Evolutionary conservation across 1,284 basidiomycete species (phyloP).

Genomic region (Sanghuangporus sanghuang): DNA sequence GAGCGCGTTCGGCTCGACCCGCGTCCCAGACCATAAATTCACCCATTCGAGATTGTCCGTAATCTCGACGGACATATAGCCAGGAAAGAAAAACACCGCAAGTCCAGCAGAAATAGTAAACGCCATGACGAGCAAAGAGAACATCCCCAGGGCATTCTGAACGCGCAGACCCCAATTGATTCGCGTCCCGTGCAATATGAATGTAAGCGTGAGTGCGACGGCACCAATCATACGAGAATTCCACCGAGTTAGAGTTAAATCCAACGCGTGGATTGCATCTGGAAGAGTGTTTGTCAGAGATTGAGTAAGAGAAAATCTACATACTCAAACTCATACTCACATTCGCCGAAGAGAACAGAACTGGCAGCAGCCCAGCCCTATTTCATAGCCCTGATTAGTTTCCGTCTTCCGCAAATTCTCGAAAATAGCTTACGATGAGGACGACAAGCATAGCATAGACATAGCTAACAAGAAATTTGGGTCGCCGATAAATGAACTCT

Average conservation of each 20-base stretch:
- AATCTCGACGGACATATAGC: slow-evolving; percentile 37
- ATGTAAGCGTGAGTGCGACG: slow-evolving; percentile 49
- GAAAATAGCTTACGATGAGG: slow-evolving; percentile 41
- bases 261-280: slow-evolving; percentile 53
- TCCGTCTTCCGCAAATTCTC: slow-evolving; percentile 21
- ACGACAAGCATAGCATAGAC: slow-evolving; percentile 55
- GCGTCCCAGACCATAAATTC: slow-evolving; percentile 52
- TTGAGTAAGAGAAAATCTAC: neutral
- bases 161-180: slow-evolving; percentile 56
- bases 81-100: slow-evolving; percentile 43
- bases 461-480: slow-evolving; percentile 57
- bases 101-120: slow-evolving; percentile 56
- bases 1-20: slow-evolving; percentile 46
- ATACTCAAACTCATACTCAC: slow-evolving; percentile 29
- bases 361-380: slow-evolving; percentile 53
- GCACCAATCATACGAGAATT: slow-evolving; percentile 49
- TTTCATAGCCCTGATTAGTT: slow-evolving; percentile 11
- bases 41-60: slow-evolving; percentile 50
- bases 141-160: slow-evolving; percentile 60
- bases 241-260: slow-evolving; percentile 37
- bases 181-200: slow-evolving; percentile 52
- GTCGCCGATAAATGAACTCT: slow-evolving; percentile 62
- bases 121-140: slow-evolving; percentile 58
- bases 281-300: neutral
- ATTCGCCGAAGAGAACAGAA: slow-evolving; percentile 64